Evolutionary conservation across 2,329 filamentous ascomycete genomes (phyloP).

Genomic region (Alternaria triticimaculans): DNA sequence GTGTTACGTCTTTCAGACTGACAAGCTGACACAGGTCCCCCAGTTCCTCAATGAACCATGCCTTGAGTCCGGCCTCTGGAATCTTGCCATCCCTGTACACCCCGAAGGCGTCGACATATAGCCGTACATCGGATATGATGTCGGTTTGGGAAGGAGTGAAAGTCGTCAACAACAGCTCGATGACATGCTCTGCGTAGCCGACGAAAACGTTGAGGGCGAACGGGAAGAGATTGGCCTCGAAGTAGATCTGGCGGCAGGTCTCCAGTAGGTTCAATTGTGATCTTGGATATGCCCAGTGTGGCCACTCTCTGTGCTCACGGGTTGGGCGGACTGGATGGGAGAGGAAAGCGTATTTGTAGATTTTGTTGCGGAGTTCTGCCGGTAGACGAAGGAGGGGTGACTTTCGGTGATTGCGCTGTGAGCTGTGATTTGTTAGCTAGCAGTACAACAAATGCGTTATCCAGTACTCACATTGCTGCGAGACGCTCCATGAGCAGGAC

Average conservation of each 20-base stretch:
- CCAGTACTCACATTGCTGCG: neutral
- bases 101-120: constrained; percentile 2
- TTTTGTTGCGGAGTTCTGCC: constrained; percentile 10
- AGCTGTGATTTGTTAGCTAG: neutral
- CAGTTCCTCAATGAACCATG: constrained; percentile 1
- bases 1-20: neutral
- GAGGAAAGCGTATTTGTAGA: constrained; percentile 10
- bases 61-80: neutral
- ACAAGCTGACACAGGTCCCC: neutral
- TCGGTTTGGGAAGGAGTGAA: neutral
- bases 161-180: constrained; percentile 1
- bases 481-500: neutral
- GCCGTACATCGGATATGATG: neutral
- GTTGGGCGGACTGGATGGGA: neutral
- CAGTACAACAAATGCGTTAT: neutral
- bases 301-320: neutral
- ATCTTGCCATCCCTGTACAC: constrained; percentile 4
- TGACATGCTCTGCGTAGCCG: constrained; percentile 6
- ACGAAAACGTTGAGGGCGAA: constrained; percentile 7
- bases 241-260: constrained; percentile 5
- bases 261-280: neutral
- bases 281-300: constrained; percentile 1
- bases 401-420: constrained; percentile 2
- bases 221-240: constrained; percentile 3
- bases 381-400: constrained; percentile 15